A percentile compares a stretch with the other conserved stretches of the same genome.
These are phyloP conservation scores for Psilocybe subaeruginosa DNA, from an alignment of 768 basidiomycete genomes.

Conservation along the genomic window DNA sequence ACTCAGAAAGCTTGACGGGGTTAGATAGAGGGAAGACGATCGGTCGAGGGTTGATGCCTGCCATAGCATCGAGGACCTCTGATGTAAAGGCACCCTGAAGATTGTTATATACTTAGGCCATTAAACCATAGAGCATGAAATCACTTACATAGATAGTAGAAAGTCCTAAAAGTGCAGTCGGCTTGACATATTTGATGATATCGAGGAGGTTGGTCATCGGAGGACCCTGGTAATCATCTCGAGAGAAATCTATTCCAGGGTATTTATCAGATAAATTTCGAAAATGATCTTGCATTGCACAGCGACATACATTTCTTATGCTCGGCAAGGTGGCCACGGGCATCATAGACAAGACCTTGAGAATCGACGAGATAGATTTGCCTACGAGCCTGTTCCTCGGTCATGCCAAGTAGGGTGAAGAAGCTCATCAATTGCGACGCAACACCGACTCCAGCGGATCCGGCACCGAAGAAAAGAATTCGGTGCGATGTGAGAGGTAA, in stretches of 20 bases:
- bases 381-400: slow-evolving; percentile 73
- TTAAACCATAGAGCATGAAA: background rate
- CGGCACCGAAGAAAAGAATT: slow-evolving; percentile 93
- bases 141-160: slow-evolving; percentile 71
- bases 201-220: slow-evolving; percentile 77
- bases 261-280: background rate
- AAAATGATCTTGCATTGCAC: background rate
- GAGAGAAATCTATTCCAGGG: slow-evolving; percentile 67
- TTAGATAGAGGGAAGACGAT: slow-evolving; percentile 95
- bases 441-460: slow-evolving; percentile 91
- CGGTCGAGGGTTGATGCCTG: slow-evolving; percentile 75
- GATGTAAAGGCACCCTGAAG: slow-evolving; percentile 72
- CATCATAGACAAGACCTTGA: slow-evolving; percentile 80
- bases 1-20: slow-evolving; percentile 81
- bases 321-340: slow-evolving; percentile 72
- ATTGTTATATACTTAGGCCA: slow-evolving; percentile 2
- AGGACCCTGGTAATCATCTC: slow-evolving; percentile 76
- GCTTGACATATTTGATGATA: slow-evolving; percentile 80
- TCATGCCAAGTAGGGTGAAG: slow-evolving; percentile 81
- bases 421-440: slow-evolving; percentile 88
- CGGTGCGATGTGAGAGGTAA: slow-evolving; percentile 70
- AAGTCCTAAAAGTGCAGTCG: slow-evolving; percentile 87
- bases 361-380: slow-evolving; percentile 87
- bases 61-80: slow-evolving; percentile 76
- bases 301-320: slow-evolving; percentile 77